Base-by-base conservation (phyloP, 192 early-diverging fungal genomes). In the Oehlia diaphana region DNA sequence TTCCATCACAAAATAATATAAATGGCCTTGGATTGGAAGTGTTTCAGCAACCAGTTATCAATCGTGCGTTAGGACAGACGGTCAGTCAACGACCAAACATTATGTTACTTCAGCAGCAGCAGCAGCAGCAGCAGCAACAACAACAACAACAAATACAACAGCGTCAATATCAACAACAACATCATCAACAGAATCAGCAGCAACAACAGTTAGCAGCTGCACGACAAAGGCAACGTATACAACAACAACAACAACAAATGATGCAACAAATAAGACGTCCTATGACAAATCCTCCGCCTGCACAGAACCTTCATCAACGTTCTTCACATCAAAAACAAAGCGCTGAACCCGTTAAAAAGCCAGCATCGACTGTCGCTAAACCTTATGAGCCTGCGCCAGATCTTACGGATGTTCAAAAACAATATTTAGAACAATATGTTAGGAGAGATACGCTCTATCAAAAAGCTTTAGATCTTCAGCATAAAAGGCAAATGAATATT, bases 401-500 rank as follows among this genome's bases (percentile, higher is more conserved):
- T 58, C 72, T 86, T 53, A 81, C 85, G 3, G 63, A 72, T 13
- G 61, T 72, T 28, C 82, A 86, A 63, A 81, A 83, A 26, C 53
- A 81, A 69, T 80, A 85, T 67, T 65, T 90, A 21, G 77, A 84
- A 42, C 72, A 75, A 44, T 88, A 85, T 77, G 81, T 88, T 68
- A 65, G 79, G 31, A 80, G 87, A 61, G 89, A 90, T 66, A 66
- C 58, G 0, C 58, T 83, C 37, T 90, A 89, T 78, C 84, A 87
- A 65, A 76, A 82, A n/a, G 84, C 82, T 12, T 85, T 90, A 44
- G 87, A 90, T 31, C 44, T 81, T 7, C 89, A 90, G 50, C 81
- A 85, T 49, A 85, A 84, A 47, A 80, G 82, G 58, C 89, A 90
- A 66, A 63, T 81, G 13, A 80, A 77, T 26, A 31, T 90, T 16